Evolutionary conservation across 2,329 filamentous ascomycete species (phyloP).

Genomic region (Colletotrichum spaethianum): DNA sequence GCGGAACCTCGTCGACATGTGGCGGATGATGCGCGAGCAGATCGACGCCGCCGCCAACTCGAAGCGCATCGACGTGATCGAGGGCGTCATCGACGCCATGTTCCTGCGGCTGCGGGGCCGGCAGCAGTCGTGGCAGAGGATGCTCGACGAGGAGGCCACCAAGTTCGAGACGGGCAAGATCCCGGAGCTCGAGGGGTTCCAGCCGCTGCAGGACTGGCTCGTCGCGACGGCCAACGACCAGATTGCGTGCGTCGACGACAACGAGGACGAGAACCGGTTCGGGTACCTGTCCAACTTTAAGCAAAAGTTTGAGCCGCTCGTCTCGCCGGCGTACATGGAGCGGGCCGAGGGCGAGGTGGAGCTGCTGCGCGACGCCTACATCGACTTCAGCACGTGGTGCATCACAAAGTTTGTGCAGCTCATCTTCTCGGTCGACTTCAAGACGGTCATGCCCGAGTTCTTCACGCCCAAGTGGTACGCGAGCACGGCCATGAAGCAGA

Average conservation of each 20-base stretch:
- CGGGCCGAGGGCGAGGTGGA: constrained; percentile 81
- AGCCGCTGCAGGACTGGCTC: constrained; percentile 94
- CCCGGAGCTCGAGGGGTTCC: constrained; percentile 75
- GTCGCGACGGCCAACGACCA: constrained; percentile 98
- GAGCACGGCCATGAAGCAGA: constrained; percentile 89
- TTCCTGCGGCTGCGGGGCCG: constrained; percentile 86
- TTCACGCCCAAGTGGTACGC: constrained; percentile 94
- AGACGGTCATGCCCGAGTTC: constrained; percentile 85
- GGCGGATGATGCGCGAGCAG: constrained; percentile 97
- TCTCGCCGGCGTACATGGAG: constrained; percentile 85
- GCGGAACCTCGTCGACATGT: constrained; percentile 92
- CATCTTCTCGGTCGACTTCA: constrained; percentile 93
- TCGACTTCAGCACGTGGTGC: constrained; percentile 95
- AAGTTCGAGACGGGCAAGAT: constrained; percentile 75
- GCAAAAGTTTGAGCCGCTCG: constrained; percentile 84
- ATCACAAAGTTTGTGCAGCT: constrained; percentile 88
- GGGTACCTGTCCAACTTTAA: constrained; percentile 91
- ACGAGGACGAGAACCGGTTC: constrained; percentile 79
- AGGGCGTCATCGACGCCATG: constrained; percentile 97
- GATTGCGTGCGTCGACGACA: constrained; percentile 97
- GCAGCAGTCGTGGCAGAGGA: constrained; percentile 87
- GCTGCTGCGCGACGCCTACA: constrained; percentile 87
- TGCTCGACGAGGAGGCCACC: constrained; percentile 87
- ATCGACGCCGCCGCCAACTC: constrained; percentile 88
- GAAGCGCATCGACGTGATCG: constrained; percentile 88